A percentile compares a stretch with the other conserved stretches of the same genome.
Evolutionary conservation across 345 rosid species (phyloP).

Genomic region (Garcia nutans): DNA sequence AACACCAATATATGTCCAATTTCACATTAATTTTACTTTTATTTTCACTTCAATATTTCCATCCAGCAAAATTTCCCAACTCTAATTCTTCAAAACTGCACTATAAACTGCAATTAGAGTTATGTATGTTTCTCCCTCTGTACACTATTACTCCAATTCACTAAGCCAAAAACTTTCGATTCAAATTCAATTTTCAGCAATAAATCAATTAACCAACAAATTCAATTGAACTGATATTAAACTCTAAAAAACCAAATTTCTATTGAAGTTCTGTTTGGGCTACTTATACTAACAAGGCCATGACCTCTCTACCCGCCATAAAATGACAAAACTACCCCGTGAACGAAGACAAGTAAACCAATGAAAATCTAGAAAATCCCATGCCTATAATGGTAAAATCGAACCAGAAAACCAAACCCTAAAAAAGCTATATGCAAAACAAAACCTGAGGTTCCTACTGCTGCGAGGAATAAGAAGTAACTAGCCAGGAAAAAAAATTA

Average conservation of each 20-base stretch:
- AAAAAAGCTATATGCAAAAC: not conserved
- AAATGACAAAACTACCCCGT: constrained; percentile 16
- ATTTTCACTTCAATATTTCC: not conserved
- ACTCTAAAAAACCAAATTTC: not conserved
- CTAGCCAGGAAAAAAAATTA: not conserved
- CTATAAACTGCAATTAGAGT: constrained; percentile 21
- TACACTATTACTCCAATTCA: constrained; percentile 19
- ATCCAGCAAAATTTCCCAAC: constrained; percentile 9
- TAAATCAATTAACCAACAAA: not conserved
- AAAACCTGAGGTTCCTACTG: constrained; percentile 5
- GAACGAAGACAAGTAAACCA: constrained; percentile 6
- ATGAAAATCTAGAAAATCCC: not conserved
- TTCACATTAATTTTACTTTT: not conserved
- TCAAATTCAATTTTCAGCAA: constrained; percentile 5
- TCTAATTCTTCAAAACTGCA: constrained; percentile 11
- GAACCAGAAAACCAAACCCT: constrained; percentile 9
- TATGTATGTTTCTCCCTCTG: not conserved
- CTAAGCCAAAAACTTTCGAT: not conserved
- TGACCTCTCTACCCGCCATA: not conserved
- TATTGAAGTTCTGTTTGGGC: not conserved
- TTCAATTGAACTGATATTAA: not conserved
- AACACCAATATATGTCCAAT: not conserved
- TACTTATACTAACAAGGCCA: constrained; percentile 1
- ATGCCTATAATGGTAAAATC: constrained; percentile 15
- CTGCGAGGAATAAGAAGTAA: not conserved